These are phyloP conservation scores for Basipetospora chlamydospora DNA, from an alignment of 2,329 filamentous ascomycete genomes.

Conservation along the genomic window DNA sequence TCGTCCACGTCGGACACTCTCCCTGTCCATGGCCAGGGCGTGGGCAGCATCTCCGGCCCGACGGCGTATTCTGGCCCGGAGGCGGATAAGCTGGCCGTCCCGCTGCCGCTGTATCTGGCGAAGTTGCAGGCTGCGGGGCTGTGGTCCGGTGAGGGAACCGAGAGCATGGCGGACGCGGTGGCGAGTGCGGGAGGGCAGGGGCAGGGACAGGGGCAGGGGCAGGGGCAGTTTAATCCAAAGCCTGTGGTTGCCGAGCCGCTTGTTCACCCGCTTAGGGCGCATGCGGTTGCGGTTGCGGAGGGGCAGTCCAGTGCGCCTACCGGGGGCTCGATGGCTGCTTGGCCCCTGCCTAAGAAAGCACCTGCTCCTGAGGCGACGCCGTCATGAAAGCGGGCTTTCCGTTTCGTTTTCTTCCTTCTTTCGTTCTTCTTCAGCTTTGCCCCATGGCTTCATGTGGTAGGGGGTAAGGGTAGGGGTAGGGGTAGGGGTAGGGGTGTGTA, in stretches of 20 bases:
- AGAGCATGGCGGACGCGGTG: background rate
- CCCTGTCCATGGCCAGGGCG: background rate
- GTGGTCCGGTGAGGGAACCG: slow-evolving; percentile 1
- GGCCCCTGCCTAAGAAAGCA: background rate
- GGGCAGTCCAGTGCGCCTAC: background rate
- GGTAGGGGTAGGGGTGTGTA: too few relatives aligned
- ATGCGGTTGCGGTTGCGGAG: background rate
- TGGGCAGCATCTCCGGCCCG: background rate
- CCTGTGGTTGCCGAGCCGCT: slow-evolving; percentile 2
- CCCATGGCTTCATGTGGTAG: too few relatives aligned
- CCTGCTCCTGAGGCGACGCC: background rate
- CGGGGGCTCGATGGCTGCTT: slow-evolving; percentile 1
- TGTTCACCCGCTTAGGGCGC: slow-evolving; percentile 3
- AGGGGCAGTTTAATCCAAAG: background rate
- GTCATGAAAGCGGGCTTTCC: background rate
- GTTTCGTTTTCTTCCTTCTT: background rate
- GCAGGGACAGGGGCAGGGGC: background rate
- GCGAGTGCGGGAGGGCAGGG: background rate
- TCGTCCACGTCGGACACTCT: background rate
- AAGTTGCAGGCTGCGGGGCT: slow-evolving; percentile 3
- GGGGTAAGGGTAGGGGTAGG: too few relatives aligned
- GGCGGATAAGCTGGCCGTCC: slow-evolving; percentile 3
- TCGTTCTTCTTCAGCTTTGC: background rate
- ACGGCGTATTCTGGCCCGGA: background rate
- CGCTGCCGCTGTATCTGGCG: slow-evolving; percentile 1